Base-by-base conservation (phyloP, 2,329 filamentous ascomycete species). In the Lojkania enalia region DNA sequence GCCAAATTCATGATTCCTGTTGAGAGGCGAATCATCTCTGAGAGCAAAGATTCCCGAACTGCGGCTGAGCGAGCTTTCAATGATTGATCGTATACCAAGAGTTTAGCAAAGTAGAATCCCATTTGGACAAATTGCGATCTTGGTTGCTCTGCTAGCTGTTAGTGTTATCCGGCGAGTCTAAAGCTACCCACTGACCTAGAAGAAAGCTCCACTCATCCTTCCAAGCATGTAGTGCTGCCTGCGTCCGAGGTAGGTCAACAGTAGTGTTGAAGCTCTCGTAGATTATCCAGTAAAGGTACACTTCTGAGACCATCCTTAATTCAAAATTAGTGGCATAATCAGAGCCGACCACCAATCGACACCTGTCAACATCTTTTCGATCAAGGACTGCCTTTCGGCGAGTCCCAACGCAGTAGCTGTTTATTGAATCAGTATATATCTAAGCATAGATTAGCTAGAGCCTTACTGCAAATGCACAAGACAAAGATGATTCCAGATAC, bases 91-190 rank as follows among this genome's bases (percentile, higher is more conserved):
- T 74, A 75, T 2, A 67, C 56, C 9, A 76, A 58, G 1, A 76
- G 61, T 38, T 74, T 70, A 7, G 72, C 71, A 47, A 77, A 76
- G 33, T 72, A 65, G 41, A 72, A 74, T 2, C 74, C 73, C 72
- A 77, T 75, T 20, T 71, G 61, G 3, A 76, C 62, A 42, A 76
- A 75, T 44, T 75, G 73, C 2, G 72, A 70, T 29, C 72, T 58
- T 13, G 72, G 72, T 54, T 75, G 67, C 20, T 72, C 71, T 71
- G 29, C 3, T 4, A 16, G 35, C 12, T 35, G 15, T 46, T 15
- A 42, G 7, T 21, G 7, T n/a, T 7, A 9, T 9, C 7, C 7
- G n/a, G 11, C 29, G 15, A 25, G 20, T 20, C 3, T 16, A 18
- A 27, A 47, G 44, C 16, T 5, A 9, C 31, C 16, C 35, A 18